Base-by-base conservation (phyloP, 257 asterid species). In the Buddleja alternifolia region DNA sequence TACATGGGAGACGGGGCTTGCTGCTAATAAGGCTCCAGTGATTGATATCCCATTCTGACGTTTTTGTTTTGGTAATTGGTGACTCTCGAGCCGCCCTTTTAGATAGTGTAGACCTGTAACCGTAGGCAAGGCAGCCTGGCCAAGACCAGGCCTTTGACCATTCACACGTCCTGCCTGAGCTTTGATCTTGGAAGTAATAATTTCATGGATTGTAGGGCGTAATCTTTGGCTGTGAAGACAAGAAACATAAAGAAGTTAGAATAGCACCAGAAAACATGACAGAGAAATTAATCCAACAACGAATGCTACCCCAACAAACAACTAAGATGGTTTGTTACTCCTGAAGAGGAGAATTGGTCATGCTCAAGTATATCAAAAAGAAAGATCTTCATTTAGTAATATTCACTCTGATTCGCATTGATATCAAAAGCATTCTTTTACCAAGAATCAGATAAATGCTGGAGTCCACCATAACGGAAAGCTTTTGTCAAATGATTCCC, bases 191-290 rank as follows among this genome's bases (percentile, higher is more conserved):
- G 83, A 54, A 64, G 95, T 81, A 67, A 94, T 94, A 51, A 91
- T 86, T 60, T 89, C 99, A 77, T 88, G 98, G 77, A 91, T 73
- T 44, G 99, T 91, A 66, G 98, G 91, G 59, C 99, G 90, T 74
- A 94, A 75, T 75, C 95, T 90, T 81, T 94, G 96, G 78, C 99
- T 94, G 85, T 79, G 63, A 66, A 63, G 69, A 67, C 40, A 37
- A 55, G 45, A 57, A 59, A 15, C 17, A 3, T 7, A 6, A 60
- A 37, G 47, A 56, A 6, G 45, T 73, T 29, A 79, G 47, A 64
- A 72, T 37, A 71, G 65, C 63, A 58, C 58, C 72, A 61, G 54
- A 74, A 32, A n/a, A n/a, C n/a, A 21, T 56, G 40, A 55, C 42
- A 56, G 25, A 34, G 65, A 25, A 72, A 63, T 29, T 25, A n/a